Base-by-base conservation (phyloP, 768 basidiomycete genomes). In the Termitomyces bulborhizus region DNA sequence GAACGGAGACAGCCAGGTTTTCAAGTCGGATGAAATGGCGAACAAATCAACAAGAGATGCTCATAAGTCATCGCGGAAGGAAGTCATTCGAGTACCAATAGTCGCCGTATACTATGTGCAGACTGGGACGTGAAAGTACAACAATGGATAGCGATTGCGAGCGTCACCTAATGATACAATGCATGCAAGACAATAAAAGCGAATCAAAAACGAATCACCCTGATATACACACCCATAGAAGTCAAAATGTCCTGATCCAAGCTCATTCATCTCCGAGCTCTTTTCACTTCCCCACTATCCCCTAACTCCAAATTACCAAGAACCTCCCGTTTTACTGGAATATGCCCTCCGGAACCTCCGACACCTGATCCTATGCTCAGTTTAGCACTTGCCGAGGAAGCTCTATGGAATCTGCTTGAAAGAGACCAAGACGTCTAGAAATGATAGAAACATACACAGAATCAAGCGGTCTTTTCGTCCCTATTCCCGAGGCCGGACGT, bases 231-330 rank as follows among this genome's bases (percentile, higher is more conserved):
- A 40, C 50, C n/a, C 50, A 42, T 13, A n/a, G 8, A 24, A 31
- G 29, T n/a, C n/a, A 11, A 32, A 39, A 15, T 48, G 42, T 46
- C 48, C 47, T 11, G 3, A 5, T 43, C 18, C 2, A 21, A 44
- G 32, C 24, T 24, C 43, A n/a, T 31, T 56, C 31, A 63, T 32
- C 57, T 57, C 26, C 62, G 47, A 46, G 72, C 21, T 42, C 81
- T 70, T 65, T 84, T 84, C 43, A 73, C 63, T 53, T 77, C 76
- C 21, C 72, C 74, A 44, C 71, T 65, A 15, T 73, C 71, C 9
- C 65, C 69, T 40, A 73, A 56, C 29, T 79, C 76, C 15, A 74
- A 63, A 34, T 66, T 58, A 34, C 68, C 73, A 21, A 76, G 62
- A 9, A 73, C 59, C 54, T 70, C 65, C 45, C 72, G 66, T 53